phyloP scores from a whole-genome alignment of 805 yeast genomes.

The Yarrowia sp. region DNA sequence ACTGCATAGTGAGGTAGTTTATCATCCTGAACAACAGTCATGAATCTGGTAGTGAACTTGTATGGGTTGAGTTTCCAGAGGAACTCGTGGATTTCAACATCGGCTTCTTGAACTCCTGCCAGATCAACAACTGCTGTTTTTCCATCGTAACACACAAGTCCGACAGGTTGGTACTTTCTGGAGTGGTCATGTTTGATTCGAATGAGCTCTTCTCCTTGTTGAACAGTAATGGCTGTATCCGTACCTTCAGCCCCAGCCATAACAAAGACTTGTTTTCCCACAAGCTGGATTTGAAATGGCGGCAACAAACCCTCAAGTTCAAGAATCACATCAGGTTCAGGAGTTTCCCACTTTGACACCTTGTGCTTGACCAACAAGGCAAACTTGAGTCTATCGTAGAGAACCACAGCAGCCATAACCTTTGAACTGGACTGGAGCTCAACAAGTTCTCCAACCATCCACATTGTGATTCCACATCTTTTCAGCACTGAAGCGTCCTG shows the following conservation, averaged over 20 bases:
- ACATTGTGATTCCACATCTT: background rate
- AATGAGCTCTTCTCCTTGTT: background rate
- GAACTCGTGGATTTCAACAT: background rate
- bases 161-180: background rate
- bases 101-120: background rate
- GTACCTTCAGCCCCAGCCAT: background rate
- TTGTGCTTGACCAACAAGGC: background rate
- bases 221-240: background rate
- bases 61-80: background rate
- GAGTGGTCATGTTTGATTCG: background rate
- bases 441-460: background rate
- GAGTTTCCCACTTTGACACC: background rate
- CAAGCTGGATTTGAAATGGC: background rate
- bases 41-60: background rate
- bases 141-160: background rate
- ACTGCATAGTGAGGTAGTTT: background rate
- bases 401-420: background rate
- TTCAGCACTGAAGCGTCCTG: background rate
- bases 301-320: background rate
- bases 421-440: background rate
- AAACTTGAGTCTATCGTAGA: background rate
- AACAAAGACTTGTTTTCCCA: conserved; percentile 4
- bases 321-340: background rate
- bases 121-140: background rate
- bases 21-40: background rate